Conservation (phyloP, 495 filamentous ascomycete species). For the Xanthoparmelia taractica region DNA sequence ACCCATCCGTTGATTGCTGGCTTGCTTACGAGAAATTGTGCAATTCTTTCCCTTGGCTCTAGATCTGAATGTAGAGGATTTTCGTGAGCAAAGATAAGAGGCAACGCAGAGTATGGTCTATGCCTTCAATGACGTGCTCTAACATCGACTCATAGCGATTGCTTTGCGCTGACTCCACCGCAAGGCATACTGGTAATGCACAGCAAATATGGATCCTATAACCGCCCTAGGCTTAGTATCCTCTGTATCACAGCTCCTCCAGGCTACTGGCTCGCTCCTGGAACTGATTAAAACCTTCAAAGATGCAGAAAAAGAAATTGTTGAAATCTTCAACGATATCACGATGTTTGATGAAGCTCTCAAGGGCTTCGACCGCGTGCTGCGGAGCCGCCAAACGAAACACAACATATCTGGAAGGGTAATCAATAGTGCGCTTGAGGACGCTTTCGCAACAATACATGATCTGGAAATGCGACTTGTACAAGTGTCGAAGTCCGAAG, state of each 20-base stretch:
- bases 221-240: conserved; percentile 17
- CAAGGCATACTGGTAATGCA: conserved; percentile 1
- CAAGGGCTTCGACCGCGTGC: conserved; percentile 19
- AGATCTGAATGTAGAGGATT: background rate
- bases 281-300: conserved; percentile 5
- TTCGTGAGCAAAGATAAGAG: background rate
- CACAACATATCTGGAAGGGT: conserved; percentile 20
- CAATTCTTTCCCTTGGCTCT: background rate
- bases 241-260: conserved; percentile 12
- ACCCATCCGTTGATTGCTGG: background rate
- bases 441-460: conserved; percentile 13
- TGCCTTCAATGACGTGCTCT: background rate
- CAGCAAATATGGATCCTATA: conserved; percentile 15
- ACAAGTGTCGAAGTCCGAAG: conserved; percentile 11
- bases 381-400: conserved; percentile 18
- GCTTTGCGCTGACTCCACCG: background rate
- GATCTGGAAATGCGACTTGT: conserved; percentile 5
- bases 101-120: background rate
- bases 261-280: conserved; percentile 6
- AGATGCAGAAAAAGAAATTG: conserved; percentile 15
- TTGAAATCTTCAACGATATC: conserved; percentile 16
- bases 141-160: background rate
- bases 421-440: conserved; percentile 11
- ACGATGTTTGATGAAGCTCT: conserved; percentile 13
- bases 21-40: background rate